Evolutionary conservation across 169 alveolate species (phyloP).

Genomic region (Plasmodium fragile): DNA sequence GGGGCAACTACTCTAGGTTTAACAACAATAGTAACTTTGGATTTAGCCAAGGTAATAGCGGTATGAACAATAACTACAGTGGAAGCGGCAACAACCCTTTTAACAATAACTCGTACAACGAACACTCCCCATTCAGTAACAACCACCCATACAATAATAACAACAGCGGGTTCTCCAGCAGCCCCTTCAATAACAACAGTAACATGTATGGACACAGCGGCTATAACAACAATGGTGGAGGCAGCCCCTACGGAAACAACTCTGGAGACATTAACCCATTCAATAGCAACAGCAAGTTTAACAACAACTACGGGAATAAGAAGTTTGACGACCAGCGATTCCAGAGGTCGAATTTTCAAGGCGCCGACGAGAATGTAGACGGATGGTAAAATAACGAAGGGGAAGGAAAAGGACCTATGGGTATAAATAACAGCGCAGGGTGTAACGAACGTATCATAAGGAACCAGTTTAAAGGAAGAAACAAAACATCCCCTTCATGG

Average conservation of each 20-base stretch:
- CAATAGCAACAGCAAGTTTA: conserved; percentile 20
- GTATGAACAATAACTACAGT: not conserved
- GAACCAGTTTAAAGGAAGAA: not conserved
- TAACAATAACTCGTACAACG: conserved; percentile 33
- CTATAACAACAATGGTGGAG: not conserved
- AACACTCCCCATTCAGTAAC: conserved; percentile 1
- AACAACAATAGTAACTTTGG: conserved; percentile 17
- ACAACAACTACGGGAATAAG: conserved; percentile 23
- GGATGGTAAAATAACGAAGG: conserved; percentile 8
- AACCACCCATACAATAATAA: conserved; percentile 15
- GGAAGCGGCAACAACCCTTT: conserved; percentile 24
- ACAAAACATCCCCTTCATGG: not conserved
- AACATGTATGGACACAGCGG: conserved; percentile 24
- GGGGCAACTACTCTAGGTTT: conserved; percentile 16
- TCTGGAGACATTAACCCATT: conserved; percentile 10
- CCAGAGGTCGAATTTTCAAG: conserved; percentile 31
- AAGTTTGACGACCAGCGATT: conserved; percentile 35
- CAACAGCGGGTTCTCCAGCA: conserved; percentile 15
- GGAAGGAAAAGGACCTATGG: not conserved
- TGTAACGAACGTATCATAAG: not conserved
- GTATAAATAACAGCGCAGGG: not conserved
- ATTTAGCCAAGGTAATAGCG: conserved; percentile 12
- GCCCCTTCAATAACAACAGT: conserved; percentile 26
- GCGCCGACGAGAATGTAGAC: conserved; percentile 32
- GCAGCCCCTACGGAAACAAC: conserved; percentile 10